Evolutionary conservation across 1,284 basidiomycete species (phyloP).

Genomic region (Ceratobasidium sp.): DNA sequence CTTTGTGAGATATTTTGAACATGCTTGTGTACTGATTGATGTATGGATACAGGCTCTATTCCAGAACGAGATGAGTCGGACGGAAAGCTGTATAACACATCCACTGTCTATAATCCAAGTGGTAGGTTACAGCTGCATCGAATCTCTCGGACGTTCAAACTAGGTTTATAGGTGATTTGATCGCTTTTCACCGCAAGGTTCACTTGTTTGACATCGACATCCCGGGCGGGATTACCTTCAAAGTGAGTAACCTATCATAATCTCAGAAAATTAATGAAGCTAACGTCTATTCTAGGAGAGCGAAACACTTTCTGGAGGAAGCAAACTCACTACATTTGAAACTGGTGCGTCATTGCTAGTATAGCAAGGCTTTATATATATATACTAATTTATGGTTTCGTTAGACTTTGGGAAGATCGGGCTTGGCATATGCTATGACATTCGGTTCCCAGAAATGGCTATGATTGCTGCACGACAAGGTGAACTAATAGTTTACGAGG

Average conservation of each 20-base stretch:
- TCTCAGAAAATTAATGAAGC: neutral
- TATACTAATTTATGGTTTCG: neutral
- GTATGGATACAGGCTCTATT: constrained; percentile 85
- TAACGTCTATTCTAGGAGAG: constrained; percentile 76
- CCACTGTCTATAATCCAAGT: constrained; percentile 65
- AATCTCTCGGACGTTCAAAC: neutral
- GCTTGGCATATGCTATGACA: constrained; percentile 91
- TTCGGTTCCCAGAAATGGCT: constrained; percentile 95
- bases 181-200: constrained; percentile 92
- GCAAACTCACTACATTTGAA: constrained; percentile 84
- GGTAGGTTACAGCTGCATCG: constrained; percentile 27
- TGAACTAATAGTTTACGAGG: constrained; percentile 54
- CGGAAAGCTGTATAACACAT: constrained; percentile 88
- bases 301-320: constrained; percentile 89
- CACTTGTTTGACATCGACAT: constrained; percentile 99
- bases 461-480: constrained; percentile 92
- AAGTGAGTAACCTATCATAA: constrained; percentile 66
- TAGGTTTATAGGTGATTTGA: constrained; percentile 74
- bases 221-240: constrained; percentile 96
- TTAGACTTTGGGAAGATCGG: constrained; percentile 91
- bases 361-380: neutral
- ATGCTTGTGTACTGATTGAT: neutral
- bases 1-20: neutral
- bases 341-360: constrained; percentile 74
- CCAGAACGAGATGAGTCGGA: constrained; percentile 82